phyloP scores from a whole-genome alignment of 169 alveolate species.

The Plasmodium vivax region DNA sequence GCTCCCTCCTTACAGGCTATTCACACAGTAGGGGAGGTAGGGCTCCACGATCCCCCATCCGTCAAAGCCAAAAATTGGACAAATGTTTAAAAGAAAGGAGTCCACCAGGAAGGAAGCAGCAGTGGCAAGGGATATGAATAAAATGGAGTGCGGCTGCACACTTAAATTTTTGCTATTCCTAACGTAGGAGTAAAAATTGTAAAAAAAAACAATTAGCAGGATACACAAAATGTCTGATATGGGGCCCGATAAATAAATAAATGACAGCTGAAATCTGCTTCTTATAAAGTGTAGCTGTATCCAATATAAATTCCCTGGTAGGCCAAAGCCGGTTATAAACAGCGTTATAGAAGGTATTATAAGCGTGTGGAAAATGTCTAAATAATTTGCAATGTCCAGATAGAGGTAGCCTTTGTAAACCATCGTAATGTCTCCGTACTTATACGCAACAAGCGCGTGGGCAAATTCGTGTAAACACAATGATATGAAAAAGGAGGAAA shows the following conservation, averaged over 20 bases:
- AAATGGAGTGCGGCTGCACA: conserved; percentile 34
- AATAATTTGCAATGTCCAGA: conserved; percentile 53
- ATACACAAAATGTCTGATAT: conserved; percentile 59
- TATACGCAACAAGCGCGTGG: conserved; percentile 61
- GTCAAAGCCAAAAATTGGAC: conserved; percentile 69
- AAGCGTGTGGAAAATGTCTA: conserved; percentile 58
- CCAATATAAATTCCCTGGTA: conserved; percentile 75
- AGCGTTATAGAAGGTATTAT: conserved; percentile 42
- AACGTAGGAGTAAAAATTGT: conserved; percentile 35
- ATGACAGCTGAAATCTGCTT: conserved; percentile 65
- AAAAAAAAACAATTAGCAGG: conserved; percentile 37
- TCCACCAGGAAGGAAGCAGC: conserved; percentile 66
- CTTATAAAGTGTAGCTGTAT: conserved; percentile 58
- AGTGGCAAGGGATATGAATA: conserved; percentile 64
- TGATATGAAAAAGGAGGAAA: conserved; percentile 49
- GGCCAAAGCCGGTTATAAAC: conserved; percentile 57
- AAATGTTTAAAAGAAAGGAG: conserved; percentile 58
- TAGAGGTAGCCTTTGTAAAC: conserved; percentile 69
- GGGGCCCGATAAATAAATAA: conserved; percentile 70
- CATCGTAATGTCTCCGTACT: conserved; percentile 70
- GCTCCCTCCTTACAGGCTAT: conserved; percentile 30
- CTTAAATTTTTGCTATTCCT: conserved; percentile 41
- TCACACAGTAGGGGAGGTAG: conserved; percentile 55
- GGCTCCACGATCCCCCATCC: conserved; percentile 74
- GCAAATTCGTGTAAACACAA: conserved; percentile 73